A percentile compares a stretch with the other conserved stretches of the same genome.
These are phyloP conservation scores for Paramecium tetraurelia DNA, from an alignment of 73 alveolate genomes.

Conservation along the genomic window DNA sequence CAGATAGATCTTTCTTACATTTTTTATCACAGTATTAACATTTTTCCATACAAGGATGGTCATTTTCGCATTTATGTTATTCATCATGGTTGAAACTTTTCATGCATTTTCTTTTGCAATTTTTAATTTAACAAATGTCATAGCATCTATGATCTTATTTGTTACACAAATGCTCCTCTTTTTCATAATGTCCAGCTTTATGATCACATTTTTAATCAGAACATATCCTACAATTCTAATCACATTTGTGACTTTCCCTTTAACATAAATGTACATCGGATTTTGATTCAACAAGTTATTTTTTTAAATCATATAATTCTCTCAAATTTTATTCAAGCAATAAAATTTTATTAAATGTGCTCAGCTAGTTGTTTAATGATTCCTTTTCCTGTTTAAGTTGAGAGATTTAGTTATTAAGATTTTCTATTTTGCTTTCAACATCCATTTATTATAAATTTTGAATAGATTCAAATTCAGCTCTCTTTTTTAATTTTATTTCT, in stretches of 20 bases:
- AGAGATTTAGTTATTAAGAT: not conserved
- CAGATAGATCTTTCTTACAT: not conserved
- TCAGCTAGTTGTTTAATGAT: not conserved
- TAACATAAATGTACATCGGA: not conserved
- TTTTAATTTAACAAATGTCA: not conserved
- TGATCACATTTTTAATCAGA: not conserved
- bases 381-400: not conserved
- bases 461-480: not conserved
- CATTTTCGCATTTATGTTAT: not conserved
- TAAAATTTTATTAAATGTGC: not conserved
- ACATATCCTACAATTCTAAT: not conserved
- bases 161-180: not conserved
- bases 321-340: not conserved
- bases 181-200: not conserved
- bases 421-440: not conserved
- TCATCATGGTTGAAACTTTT: not conserved
- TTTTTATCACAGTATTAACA: not conserved
- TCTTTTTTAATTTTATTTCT: not conserved
- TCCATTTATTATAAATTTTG: not conserved
- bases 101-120: not conserved
- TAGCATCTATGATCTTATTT: not conserved
- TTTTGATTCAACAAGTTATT: not conserved
- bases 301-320: not conserved
- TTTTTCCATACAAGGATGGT: not conserved
- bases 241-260: not conserved